A percentile compares a stretch with the other conserved stretches of the same genome.
Evolutionary conservation across 371 early-diverging fungal species (phyloP).

Genomic region (Mucor irregularis): DNA sequence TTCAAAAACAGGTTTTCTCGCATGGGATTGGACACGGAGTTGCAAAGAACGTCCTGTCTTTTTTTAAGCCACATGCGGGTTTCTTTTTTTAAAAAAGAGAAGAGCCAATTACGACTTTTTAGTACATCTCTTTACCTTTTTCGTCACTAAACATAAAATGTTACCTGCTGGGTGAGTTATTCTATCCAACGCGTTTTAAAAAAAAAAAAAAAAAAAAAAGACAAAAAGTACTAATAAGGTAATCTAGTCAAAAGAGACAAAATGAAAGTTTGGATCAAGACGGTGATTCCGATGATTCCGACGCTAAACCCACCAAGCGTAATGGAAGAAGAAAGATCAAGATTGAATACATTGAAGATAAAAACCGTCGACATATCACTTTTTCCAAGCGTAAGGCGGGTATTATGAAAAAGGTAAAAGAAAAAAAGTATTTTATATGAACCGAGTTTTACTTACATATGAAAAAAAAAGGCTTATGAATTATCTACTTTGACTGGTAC

Average conservation of each 20-base stretch:
- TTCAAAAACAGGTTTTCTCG: no score
- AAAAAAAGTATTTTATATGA: not conserved
- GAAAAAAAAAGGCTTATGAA: constrained; percentile 81
- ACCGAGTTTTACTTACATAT: not conserved
- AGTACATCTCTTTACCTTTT: not conserved
- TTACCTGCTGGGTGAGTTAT: constrained; percentile 13
- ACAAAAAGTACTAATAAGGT: not conserved
- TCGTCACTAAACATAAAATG: constrained; percentile 2
- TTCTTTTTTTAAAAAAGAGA: constrained; percentile 1
- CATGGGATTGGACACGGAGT: no score
- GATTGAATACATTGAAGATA: constrained; percentile 97
- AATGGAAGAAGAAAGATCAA: constrained; percentile 93
- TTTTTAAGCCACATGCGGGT: constrained; percentile 1
- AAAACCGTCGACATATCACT: constrained; percentile 94
- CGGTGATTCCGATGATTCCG: constrained; percentile 52
- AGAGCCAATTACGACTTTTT: no score
- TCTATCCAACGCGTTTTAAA: no score
- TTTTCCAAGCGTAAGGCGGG: constrained; percentile 99
- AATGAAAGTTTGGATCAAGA: constrained; percentile 30
- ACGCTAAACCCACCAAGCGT: constrained; percentile 61
- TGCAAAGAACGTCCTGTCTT: no score
- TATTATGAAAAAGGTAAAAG: constrained; percentile 94
- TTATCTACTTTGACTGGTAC: constrained; percentile 96
- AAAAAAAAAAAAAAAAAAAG: not conserved
- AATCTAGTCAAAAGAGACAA: constrained; percentile 14